phyloP scores from a whole-genome alignment of 352 stramenopile species.

The Elongisporangium senticosum region DNA sequence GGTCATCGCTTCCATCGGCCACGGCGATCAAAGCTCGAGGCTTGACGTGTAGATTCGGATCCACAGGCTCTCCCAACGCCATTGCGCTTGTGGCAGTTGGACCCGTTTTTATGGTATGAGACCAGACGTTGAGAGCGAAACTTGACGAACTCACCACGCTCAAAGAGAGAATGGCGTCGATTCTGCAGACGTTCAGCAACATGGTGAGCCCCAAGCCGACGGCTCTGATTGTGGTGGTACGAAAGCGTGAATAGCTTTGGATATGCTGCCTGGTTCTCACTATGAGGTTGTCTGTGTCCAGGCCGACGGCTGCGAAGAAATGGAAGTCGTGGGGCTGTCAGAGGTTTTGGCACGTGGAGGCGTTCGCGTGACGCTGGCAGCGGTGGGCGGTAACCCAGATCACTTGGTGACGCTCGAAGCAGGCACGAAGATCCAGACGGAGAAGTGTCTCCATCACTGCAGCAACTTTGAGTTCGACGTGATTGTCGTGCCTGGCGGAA shows the following conservation, averaged over 20 bases:
- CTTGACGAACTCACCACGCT: not conserved
- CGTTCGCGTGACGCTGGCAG: conserved; percentile 58
- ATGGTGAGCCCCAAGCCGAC: conserved; percentile 62
- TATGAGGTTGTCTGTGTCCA: conserved; percentile 10
- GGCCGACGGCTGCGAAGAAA: conserved; percentile 56
- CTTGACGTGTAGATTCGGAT: conserved; percentile 30
- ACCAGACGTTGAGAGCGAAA: not conserved
- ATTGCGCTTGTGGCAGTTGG: not conserved
- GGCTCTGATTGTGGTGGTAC: conserved; percentile 54
- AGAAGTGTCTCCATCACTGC: conserved; percentile 62
- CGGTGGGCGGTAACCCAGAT: conserved; percentile 36
- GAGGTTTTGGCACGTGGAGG: conserved; percentile 50
- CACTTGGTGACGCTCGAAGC: conserved; percentile 52
- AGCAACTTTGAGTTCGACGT: conserved; percentile 49
- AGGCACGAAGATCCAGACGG: conserved; percentile 48
- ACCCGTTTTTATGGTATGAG: not conserved
- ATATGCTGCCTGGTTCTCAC: not conserved
- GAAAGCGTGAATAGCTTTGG: not conserved
- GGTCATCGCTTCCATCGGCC: conserved; percentile 58
- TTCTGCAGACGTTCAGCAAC: conserved; percentile 44
- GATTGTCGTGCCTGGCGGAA: conserved; percentile 59
- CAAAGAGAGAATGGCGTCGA: conserved; percentile 25
- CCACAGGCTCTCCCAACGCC: conserved; percentile 1
- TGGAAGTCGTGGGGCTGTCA: conserved; percentile 48
- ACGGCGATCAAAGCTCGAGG: conserved; percentile 56